Evolutionary conservation across 2,329 filamentous ascomycete species (phyloP), one percentile per base, ranked within the genome.

Genomic region (Diaporthe citrichinensis): DNA sequence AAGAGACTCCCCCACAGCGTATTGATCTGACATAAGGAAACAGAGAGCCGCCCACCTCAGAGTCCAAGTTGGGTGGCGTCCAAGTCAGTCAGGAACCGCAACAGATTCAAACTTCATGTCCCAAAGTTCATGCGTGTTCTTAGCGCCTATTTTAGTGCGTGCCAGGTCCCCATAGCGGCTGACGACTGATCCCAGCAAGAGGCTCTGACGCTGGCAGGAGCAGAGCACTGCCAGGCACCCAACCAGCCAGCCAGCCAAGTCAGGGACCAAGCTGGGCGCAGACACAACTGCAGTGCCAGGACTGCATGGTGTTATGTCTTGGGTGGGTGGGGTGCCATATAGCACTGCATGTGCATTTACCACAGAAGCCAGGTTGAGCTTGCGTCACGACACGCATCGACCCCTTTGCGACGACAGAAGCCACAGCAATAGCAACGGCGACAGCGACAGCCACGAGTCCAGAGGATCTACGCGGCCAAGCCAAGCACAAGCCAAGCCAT

Each of bases 311-410:
- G n/a, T 53, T 34, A 41, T 41, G 65, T 74, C n/a, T 55, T 55
- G 39, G 39, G 49, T 59, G 31, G 36, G 51, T 65, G 65, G 31
- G 65, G 65, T 53, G 65, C 20, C 41, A 20, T 67, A 67, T 41
- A 67, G 61, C 6, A 49, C 61, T 12, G 61, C 65, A 46, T 57
- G 41, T 53, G 62, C 72, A 71, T 57, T 71, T 71, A 49, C 61
- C 65, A 46, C 53, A 36, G 59, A 53, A 59, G 69, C 59, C 69
- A 53, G 36, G 59, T 44, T 72, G 49, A 75, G 74, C 69, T 75
- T 53, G 65, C 65, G 59, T 75, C 58, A 72, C 55, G 53, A 72
- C 55, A 71, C 49, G 57, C 68, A 68, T 36, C 61, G 49, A 25
- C 69, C 62, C 73, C 34, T 57, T 61, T 49, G 65, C 59, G 17